These are phyloP conservation scores for Oehlia diaphana DNA, from an alignment of 192 early-diverging fungal genomes.

Conservation along the genomic window DNA sequence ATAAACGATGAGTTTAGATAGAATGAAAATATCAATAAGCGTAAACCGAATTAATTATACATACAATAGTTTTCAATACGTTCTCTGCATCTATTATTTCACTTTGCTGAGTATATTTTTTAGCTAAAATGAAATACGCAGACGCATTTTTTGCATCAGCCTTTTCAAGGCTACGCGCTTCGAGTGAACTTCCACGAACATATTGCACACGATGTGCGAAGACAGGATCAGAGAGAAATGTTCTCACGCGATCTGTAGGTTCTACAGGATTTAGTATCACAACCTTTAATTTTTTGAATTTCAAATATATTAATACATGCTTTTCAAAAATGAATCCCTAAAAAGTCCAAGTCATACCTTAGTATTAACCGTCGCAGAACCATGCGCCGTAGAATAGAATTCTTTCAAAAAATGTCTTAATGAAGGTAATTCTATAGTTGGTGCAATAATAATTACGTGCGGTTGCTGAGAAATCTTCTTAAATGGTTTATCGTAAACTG, in stretches of 20 bases:
- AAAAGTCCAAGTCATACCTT: constrained; percentile 6
- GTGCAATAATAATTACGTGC: constrained; percentile 31
- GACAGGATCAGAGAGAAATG: constrained; percentile 28
- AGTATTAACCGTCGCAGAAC: constrained; percentile 21
- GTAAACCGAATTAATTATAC: neutral
- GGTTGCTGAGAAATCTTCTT: constrained; percentile 28
- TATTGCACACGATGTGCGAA: constrained; percentile 31
- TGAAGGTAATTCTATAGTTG: constrained; percentile 29
- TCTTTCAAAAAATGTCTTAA: constrained; percentile 32
- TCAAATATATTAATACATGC: neutral
- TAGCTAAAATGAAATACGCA: constrained; percentile 31
- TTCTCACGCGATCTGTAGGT: constrained; percentile 24
- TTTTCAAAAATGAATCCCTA: neutral
- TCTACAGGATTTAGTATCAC: constrained; percentile 29
- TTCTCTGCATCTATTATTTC: constrained; percentile 32
- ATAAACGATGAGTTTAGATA: neutral
- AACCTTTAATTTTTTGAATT: constrained; percentile 3
- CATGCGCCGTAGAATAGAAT: constrained; percentile 30
- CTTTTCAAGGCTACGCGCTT: constrained; percentile 25
- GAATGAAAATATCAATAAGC: too few relatives aligned
- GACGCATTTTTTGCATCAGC: constrained; percentile 19
- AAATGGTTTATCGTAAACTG: constrained; percentile 24
- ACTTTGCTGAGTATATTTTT: constrained; percentile 32
- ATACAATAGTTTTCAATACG: constrained; percentile 29
- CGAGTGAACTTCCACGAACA: constrained; percentile 29